These are phyloP conservation scores for grape (Vitis vinifera) DNA, from an alignment of 164 flowering plant species.

Conservation along the genomic window ASM3070453v1 NC_081811.1:14371001-14371500, in stretches of 20 bases:
- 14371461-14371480: background rate
- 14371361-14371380: background rate
- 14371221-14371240: background rate
- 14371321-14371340: background rate
- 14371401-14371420: too few species aligned
- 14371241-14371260: background rate
- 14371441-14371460: too few species aligned
- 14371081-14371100: too few species aligned
- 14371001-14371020: background rate
- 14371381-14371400: too few species aligned
- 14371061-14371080: too few species aligned
- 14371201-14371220: background rate
- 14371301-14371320: background rate
- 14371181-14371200: conserved; percentile 1
- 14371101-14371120: background rate
- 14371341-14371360: background rate
- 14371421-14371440: too few species aligned
- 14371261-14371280: background rate
- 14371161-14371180: background rate
- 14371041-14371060: background rate
- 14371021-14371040: background rate
- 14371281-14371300: background rate
- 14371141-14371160: background rate
- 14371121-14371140: background rate
- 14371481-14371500: conserved; percentile 1